Evolutionary conservation across 352 stramenopile species (phyloP).

Genomic region (Ophiocytium majus): DNA sequence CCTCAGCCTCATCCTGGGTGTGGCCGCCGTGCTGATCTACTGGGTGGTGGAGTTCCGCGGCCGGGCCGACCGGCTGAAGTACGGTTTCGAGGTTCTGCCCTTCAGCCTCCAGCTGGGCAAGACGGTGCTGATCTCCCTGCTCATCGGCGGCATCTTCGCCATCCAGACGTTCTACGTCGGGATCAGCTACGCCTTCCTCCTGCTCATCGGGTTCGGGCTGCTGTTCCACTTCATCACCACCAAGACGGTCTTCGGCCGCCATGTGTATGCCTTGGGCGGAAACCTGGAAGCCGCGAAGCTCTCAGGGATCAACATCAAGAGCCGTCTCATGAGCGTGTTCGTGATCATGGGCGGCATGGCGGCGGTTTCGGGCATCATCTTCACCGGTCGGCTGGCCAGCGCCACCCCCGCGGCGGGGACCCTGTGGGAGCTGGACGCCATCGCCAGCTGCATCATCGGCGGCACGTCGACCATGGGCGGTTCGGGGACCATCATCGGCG

Average conservation of each 20-base stretch:
- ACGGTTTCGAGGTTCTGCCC: background rate
- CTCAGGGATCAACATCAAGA: background rate
- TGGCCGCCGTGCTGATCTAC: background rate
- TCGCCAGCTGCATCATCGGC: background rate
- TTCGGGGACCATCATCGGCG: background rate
- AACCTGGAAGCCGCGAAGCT: background rate
- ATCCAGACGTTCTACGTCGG: background rate
- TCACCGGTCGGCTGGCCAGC: background rate
- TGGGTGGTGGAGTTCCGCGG: background rate
- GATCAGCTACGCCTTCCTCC: background rate
- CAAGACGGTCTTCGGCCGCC: constrained; percentile 11
- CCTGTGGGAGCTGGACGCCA: background rate
- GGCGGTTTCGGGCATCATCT: background rate
- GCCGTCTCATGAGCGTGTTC: background rate
- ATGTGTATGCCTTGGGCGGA: background rate
- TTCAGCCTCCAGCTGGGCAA: no score
- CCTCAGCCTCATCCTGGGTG: background rate
- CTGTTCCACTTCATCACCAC: background rate
- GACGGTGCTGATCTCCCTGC: no score
- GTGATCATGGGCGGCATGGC: background rate
- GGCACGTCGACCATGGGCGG: background rate
- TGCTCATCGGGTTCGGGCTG: background rate
- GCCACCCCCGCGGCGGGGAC: background rate
- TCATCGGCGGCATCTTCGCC: background rate
- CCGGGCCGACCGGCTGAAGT: background rate